These are phyloP conservation scores for Elymus sibiricus DNA, from an alignment of 176 grass and related monocot genomes.

Conservation along the genomic window DNA sequence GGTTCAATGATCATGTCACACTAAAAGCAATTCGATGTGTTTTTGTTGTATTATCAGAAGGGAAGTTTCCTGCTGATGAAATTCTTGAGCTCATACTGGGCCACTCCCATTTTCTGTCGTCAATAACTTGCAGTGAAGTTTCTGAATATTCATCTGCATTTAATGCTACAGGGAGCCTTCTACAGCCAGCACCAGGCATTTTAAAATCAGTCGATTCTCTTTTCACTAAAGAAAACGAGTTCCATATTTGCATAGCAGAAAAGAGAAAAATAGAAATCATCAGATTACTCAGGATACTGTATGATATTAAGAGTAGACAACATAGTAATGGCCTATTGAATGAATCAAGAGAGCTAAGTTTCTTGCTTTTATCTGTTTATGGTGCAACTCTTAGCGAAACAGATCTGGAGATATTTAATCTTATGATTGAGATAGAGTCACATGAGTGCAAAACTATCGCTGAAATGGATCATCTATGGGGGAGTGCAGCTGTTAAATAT, in stretches of 20 bases:
- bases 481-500: slow-evolving; percentile 57
- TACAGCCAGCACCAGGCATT: slow-evolving; percentile 80
- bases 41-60: slow-evolving; percentile 67
- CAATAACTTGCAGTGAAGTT: slow-evolving; percentile 47
- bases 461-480: slow-evolving; percentile 93
- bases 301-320: slow-evolving; percentile 66
- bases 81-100: slow-evolving; percentile 89
- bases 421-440: slow-evolving; percentile 85
- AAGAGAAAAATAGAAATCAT: slow-evolving; percentile 71
- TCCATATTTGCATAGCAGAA: slow-evolving; percentile 38
- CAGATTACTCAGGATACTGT: slow-evolving; percentile 86
- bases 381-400: slow-evolving; percentile 73
- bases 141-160: slow-evolving; percentile 46
- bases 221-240: slow-evolving; percentile 30
- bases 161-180: slow-evolving; percentile 39
- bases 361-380: slow-evolving; percentile 87
- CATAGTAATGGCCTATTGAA: slow-evolving; percentile 38
- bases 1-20: slow-evolving; percentile 75
- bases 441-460: slow-evolving; percentile 57
- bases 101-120: slow-evolving; percentile 79
- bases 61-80: slow-evolving; percentile 60
- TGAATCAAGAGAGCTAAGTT: slow-evolving; percentile 68
- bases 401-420: slow-evolving; percentile 84
- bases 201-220: slow-evolving; percentile 61
- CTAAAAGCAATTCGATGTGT: slow-evolving; percentile 85